Evolutionary conservation across 805 yeast genomes (phyloP).

Genomic region (Kodamaea sagamina): DNA sequence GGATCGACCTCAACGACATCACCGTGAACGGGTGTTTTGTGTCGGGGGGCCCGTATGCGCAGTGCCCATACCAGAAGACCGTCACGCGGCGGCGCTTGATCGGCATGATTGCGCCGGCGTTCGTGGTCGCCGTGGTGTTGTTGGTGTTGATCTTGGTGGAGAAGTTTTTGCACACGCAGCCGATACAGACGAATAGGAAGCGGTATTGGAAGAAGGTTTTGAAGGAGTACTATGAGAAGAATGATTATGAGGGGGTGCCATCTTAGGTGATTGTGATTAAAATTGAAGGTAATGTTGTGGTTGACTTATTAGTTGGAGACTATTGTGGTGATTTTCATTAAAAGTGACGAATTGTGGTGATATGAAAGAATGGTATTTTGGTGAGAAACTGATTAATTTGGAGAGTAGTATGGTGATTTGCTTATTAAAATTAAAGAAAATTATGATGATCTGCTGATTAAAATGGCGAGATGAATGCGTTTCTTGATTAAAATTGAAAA

Average conservation of each 20-base stretch:
- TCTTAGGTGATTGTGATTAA: conserved; percentile 38
- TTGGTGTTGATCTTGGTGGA: conserved; percentile 53
- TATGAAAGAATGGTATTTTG: too few species aligned
- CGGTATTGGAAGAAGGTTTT: conserved; percentile 62
- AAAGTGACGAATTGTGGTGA: too few species aligned
- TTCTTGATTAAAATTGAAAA: too few species aligned
- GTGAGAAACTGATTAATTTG: too few species aligned
- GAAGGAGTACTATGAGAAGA: conserved; percentile 53
- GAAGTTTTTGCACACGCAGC: conserved; percentile 56
- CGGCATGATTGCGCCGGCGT: conserved; percentile 66
- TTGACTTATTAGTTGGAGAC: too few species aligned
- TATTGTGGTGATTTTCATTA: too few species aligned
- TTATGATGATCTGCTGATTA: too few species aligned
- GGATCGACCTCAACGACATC: conserved; percentile 85
- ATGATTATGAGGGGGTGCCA: conserved; percentile 87
- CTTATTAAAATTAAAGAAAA: too few species aligned
- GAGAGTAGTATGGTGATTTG: too few species aligned
- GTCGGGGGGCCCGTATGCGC: conserved; percentile 72
- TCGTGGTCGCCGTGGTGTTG: conserved; percentile 55
- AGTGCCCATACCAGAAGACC: conserved; percentile 73
- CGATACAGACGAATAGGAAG: conserved; percentile 69
- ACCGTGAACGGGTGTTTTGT: conserved; percentile 81
- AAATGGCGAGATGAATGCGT: too few species aligned
- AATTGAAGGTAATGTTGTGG: background rate
- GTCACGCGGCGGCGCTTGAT: conserved; percentile 58